Conservation (phyloP, 495 filamentous ascomycete genomes). For the Melanomma pulvis-pyrius region DNA sequence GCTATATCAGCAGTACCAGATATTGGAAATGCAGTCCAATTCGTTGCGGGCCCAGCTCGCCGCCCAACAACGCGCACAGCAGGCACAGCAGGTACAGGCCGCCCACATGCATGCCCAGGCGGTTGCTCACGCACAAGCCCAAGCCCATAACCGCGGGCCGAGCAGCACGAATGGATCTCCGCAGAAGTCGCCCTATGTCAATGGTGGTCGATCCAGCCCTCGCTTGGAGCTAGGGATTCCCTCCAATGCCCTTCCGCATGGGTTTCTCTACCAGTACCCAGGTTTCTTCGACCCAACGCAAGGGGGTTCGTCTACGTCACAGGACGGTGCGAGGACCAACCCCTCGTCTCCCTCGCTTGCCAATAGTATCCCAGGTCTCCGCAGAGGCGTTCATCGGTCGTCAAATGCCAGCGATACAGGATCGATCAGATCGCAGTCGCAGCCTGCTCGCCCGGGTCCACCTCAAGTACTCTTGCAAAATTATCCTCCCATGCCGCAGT, state of each 20-base stretch:
- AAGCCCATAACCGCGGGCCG: constrained; percentile 46
- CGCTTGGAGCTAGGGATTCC: constrained; percentile 50
- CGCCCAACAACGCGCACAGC: constrained; percentile 37
- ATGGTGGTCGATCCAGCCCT: constrained; percentile 46
- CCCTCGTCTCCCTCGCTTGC: constrained; percentile 65
- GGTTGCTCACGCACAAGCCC: constrained; percentile 53
- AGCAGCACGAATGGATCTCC: constrained; percentile 40
- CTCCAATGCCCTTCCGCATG: constrained; percentile 52
- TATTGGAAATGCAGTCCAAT: constrained; percentile 67
- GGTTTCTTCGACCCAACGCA: constrained; percentile 53
- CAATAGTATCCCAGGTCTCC: constrained; percentile 57
- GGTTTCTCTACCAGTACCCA: constrained; percentile 55
- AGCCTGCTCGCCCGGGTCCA: constrained; percentile 61
- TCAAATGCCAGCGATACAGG: constrained; percentile 57
- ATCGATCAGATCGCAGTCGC: constrained; percentile 65
- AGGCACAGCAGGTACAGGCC: constrained; percentile 57
- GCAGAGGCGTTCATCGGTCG: constrained; percentile 60
- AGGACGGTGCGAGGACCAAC: constrained; percentile 54
- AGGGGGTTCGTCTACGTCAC: constrained; percentile 41
- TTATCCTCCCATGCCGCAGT: constrained; percentile 44
- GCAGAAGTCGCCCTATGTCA: constrained; percentile 40
- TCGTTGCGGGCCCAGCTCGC: constrained; percentile 55
- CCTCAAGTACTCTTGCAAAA: constrained; percentile 48
- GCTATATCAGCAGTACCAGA: constrained; percentile 64
- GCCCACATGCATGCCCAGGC: constrained; percentile 50